Percentiles rank a stretch among this genome's conserved stretches.
Evolutionary conservation across 176 grass and related monocot species (phyloP).

Genomic region (Aechmea fasciata): DNA sequence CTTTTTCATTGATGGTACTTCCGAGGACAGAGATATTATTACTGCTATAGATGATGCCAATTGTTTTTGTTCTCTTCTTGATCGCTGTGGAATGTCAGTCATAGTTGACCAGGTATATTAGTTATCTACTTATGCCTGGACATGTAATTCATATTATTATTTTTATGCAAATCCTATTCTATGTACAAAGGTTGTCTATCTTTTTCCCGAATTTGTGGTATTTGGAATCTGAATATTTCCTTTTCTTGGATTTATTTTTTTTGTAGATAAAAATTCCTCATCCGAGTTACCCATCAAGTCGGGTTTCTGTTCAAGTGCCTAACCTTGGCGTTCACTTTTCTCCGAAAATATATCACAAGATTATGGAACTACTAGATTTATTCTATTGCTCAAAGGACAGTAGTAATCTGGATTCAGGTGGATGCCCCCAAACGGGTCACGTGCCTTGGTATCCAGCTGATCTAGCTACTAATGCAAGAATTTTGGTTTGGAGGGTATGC

Average conservation of each 20-base stretch:
- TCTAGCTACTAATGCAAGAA: conserved; percentile 78
- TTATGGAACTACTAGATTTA: conserved; percentile 62
- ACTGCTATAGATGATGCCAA: conserved; percentile 29
- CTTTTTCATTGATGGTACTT: conserved; percentile 53
- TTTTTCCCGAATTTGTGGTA: too few relatives aligned
- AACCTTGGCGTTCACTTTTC: conserved; percentile 90
- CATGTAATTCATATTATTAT: background rate
- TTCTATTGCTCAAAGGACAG: conserved; percentile 45
- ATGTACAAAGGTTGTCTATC: too few relatives aligned
- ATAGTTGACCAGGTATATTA: conserved; percentile 75
- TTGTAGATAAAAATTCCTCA: conserved; percentile 93
- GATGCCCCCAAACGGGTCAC: conserved; percentile 28
- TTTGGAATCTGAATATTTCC: background rate
- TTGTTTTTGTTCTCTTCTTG: conserved; percentile 77
- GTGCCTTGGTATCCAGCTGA: conserved; percentile 84
- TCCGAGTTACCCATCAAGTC: conserved; percentile 77
- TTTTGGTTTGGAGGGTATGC: conserved; percentile 92
- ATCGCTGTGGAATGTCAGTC: conserved; percentile 89
- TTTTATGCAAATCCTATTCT: too few relatives aligned
- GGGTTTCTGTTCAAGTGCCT: conserved; percentile 95
- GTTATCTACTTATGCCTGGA: background rate
- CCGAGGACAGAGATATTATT: conserved; percentile 30
- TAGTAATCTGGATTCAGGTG: conserved; percentile 35
- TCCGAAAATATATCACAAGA: conserved; percentile 73
- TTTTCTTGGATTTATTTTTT: conserved; percentile 3